Percentiles rank a stretch among this genome's conserved stretches.
Conservation (phyloP, 768 basidiomycete species). For the Flagelloscypha sp. region DNA sequence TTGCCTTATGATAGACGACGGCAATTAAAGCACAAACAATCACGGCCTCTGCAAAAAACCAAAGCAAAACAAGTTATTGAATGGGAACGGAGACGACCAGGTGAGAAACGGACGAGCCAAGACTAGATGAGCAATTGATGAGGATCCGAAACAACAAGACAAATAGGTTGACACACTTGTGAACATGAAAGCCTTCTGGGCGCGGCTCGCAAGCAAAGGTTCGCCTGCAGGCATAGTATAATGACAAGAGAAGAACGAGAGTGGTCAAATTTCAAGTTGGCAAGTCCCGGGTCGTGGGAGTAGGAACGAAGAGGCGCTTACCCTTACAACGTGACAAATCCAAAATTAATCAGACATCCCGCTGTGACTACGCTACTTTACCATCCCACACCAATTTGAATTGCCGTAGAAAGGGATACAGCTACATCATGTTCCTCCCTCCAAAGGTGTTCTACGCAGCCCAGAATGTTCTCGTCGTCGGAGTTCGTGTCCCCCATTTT, state of each 20-base stretch:
- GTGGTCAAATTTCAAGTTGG: conserved; percentile 8
- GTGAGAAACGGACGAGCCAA: conserved; percentile 46
- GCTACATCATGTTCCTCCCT: background rate
- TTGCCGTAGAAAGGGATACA: background rate
- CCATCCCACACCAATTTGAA: background rate
- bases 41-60: conserved; percentile 50
- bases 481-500: background rate
- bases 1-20: conserved; percentile 59
- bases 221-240: conserved; percentile 59
- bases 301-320: background rate
- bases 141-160: conserved; percentile 4
- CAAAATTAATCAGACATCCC: background rate
- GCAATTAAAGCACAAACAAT: conserved; percentile 70
- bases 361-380: background rate
- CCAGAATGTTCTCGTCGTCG: background rate
- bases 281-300: conserved; percentile 1
- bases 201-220: conserved; percentile 61
- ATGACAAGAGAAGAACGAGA: conserved; percentile 6
- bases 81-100: background rate
- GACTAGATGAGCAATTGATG: conserved; percentile 26
- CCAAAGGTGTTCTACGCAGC: background rate
- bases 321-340: too few relatives aligned
- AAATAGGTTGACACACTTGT: conserved; percentile 45
- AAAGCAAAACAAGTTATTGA: background rate
- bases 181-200: conserved; percentile 63